Percentiles rank a stretch among this genome's conserved stretches.
These are phyloP conservation scores for Cryptosporidium ubiquitum DNA, from an alignment of 169 alveolate species.

Conservation along the genomic window DNA sequence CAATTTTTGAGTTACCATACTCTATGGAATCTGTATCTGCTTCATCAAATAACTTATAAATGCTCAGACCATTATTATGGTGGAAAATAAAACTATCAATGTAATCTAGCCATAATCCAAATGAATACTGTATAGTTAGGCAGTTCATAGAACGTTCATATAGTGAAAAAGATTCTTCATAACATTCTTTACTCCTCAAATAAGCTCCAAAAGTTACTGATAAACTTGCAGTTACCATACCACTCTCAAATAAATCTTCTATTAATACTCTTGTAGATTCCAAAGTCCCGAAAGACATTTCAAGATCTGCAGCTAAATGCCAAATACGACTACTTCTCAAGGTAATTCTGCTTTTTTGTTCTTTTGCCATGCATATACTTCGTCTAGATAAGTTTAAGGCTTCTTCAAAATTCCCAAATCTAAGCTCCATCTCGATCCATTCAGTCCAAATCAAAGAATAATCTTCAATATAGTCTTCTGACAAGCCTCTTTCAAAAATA, in stretches of 20 bases:
- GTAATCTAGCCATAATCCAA: conserved; percentile 14
- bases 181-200: conserved; percentile 3
- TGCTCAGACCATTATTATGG: conserved; percentile 12
- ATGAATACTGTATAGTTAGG: conserved; percentile 14
- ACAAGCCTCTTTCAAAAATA: conserved; percentile 28
- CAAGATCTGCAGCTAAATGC: conserved; percentile 61
- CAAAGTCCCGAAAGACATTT: conserved; percentile 43
- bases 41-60: conserved; percentile 17
- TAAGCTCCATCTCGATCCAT: conserved; percentile 72
- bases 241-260: conserved; percentile 52
- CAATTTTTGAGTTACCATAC: conserved; percentile 12
- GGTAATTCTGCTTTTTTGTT: conserved; percentile 25
- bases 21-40: not conserved
- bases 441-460: conserved; percentile 68
- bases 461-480: conserved; percentile 29
- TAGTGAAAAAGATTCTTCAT: conserved; percentile 50
- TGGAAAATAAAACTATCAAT: conserved; percentile 41
- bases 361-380: conserved; percentile 27
- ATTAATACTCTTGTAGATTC: conserved; percentile 29
- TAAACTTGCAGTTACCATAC: conserved; percentile 25
- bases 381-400: conserved; percentile 31
- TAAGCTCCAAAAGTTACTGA: conserved; percentile 22
- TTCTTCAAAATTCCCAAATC: conserved; percentile 52
- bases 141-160: conserved; percentile 53
- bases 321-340: conserved; percentile 12